Evolutionary conservation across 2,329 filamentous ascomycete genomes (phyloP), one percentile per base, ranked within the genome.

Genomic region (Botrytis pseudocinerea): DNA sequence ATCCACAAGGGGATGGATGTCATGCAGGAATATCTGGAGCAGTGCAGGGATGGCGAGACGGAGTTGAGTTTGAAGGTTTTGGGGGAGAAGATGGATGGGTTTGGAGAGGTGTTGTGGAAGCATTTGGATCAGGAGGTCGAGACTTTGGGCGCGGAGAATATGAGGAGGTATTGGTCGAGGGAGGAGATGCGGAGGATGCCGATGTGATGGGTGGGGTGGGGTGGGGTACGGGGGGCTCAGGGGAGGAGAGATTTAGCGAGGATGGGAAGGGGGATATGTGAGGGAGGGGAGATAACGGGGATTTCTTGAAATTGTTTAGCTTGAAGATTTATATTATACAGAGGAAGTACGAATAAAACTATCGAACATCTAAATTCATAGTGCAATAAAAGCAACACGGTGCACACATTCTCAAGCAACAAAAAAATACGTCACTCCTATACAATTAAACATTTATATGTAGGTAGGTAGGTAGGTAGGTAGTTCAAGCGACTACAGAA

Each of bases 41-140:
- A 82, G 62, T 94, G 92, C 79, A 85, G 84, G 74, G 83, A 81
- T 20, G 89, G 93, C 1, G 91, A 94, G 84, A 84, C 80, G 46
- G 87, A 89, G 73, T 82, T 91, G 64, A 85, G 87, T 74, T 79
- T 89, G 79, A 76, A 72, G 25, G 88, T 89, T 78, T 81, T 97
- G 81, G 91, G 90, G 83, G 84, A 82, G 51, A 87, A 93, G 78
- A 90, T 97, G 90, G 92, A 97, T 81, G 82, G 82, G 7, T 97
- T 95, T 88, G 92, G 92, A 18, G 85, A 85, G 16, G 92, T 97
- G 75, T 81, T 97, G 66, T 95, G 93, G 92, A 85, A 84, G 79
- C 94, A 97, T 85, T 83, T 97, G 74, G 93, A 96, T 78, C 91
- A 95, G 78, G 94, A 97, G 85, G 94, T 97, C 12, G 84, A 86